Evolutionary conservation across 495 filamentous ascomycete species (phyloP), one percentile per base, ranked within the genome.

Genomic region (Podospora sp.): DNA sequence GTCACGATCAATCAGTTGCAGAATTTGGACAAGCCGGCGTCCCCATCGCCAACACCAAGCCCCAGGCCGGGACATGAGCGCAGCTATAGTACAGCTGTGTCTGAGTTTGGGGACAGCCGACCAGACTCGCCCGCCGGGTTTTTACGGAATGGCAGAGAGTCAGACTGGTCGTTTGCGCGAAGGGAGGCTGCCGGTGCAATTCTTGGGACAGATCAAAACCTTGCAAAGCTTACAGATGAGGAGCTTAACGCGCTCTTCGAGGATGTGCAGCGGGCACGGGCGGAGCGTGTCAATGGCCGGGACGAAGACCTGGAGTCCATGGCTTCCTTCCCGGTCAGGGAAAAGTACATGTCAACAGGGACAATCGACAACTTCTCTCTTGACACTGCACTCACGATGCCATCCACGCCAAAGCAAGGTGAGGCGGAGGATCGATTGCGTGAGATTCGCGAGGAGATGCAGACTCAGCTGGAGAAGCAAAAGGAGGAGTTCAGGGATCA

Each of bases 311-410:
- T 97, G 61, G 95, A 97, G 71, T 97, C 94, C 0, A 87, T 92
- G 24, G 90, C 90, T 33, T 97, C 93, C 9, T 96, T 93, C 76
- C 90, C 92, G 5, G 83, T 94, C 29, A 85, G 95, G 53, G 95
- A 99, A 67, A 99, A 99, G 73, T 97, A 98, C 77, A 89, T 96
- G 83, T 97, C 93, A 4, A 95, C 91, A 73, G 93, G 93, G 16
- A 99, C 96, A 3, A 84, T 97, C 49, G 95, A 99, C 75, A 97
- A 97, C 76, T 95, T 98, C 73, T 98, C 96, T 16, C 83, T 98
- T 24, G 95, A 99, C 71, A 99, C 96, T 4, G 89, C 89, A 1
- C 84, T 98, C 50, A 99, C 95, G 1, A 91, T 97, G 83, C 95
- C 96, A 6, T 94, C 92, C 1, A 97, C 94, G 1, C 94, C 95